Percentiles rank a stretch among this genome's conserved stretches.
These are phyloP conservation scores for Aurantiochytrium sp. DNA, from an alignment of 108 stramenopile genomes.

Conservation along the genomic window DNA sequence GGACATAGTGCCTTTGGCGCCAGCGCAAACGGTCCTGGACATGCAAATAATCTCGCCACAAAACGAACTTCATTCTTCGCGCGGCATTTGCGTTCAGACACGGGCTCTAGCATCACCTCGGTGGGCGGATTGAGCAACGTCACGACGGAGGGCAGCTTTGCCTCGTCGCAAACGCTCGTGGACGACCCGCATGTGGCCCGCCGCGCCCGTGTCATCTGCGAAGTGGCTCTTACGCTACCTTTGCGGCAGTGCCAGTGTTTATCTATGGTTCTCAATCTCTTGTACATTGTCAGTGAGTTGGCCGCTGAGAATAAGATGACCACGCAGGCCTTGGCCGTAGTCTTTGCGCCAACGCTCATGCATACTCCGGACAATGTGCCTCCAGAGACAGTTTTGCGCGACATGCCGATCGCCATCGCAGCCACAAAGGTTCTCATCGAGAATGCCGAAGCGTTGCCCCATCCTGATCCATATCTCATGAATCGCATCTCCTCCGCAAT, in stretches of 20 bases:
- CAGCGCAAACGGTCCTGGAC: too few relatives aligned
- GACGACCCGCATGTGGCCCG: background rate
- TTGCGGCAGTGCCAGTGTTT: background rate
- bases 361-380: background rate
- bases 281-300: background rate
- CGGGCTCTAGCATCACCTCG: background rate
- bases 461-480: background rate
- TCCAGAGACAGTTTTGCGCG: background rate
- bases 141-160: background rate
- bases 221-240: background rate
- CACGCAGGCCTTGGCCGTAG: background rate
- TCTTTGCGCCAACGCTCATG: slow-evolving; percentile 7
- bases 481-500: background rate
- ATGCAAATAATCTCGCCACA: too few relatives aligned
- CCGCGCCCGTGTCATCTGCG: background rate
- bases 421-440: slow-evolving; percentile 11
- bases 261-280: background rate
- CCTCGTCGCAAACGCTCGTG: background rate
- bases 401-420: slow-evolving; percentile 16
- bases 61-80: background rate
- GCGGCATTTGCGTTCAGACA: background rate
- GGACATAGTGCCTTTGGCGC: too few relatives aligned
- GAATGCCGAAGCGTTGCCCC: background rate
- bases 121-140: background rate
- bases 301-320: background rate